Percentiles rank a stretch among this genome's conserved stretches.
Evolutionary conservation across 2,329 filamentous ascomycete genomes (phyloP).

Genomic region (Aurifilum marmelostoma): DNA sequence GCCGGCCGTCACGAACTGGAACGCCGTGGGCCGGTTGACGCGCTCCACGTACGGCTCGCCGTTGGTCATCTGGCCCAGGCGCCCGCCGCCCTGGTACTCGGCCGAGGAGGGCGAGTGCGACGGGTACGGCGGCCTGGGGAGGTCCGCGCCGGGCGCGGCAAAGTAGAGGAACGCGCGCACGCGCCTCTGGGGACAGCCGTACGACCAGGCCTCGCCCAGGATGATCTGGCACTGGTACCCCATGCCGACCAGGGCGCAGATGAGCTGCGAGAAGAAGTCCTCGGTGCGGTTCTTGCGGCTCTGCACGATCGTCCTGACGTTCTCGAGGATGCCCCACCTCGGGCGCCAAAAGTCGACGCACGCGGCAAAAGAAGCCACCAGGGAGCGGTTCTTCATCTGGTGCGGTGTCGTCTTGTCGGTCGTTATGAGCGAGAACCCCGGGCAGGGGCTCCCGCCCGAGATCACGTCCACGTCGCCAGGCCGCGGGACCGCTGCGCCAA

Average conservation of each 20-base stretch:
- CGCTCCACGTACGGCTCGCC: conserved; percentile 62
- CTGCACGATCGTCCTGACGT: conserved; percentile 69
- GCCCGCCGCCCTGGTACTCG: conserved; percentile 32
- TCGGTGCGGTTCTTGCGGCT: conserved; percentile 45
- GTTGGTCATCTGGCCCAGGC: conserved; percentile 63
- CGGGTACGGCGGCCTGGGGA: conserved; percentile 58
- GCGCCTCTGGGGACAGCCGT: conserved; percentile 67
- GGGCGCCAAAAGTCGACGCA: conserved; percentile 77
- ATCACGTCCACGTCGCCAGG: conserved; percentile 71
- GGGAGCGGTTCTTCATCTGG: conserved; percentile 72
- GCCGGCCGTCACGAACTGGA: conserved; percentile 56
- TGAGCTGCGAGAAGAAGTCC: conserved; percentile 73
- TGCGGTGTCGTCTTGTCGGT: conserved; percentile 53
- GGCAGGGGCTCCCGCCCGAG: conserved; percentile 75
- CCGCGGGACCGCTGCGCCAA: conserved; percentile 52
- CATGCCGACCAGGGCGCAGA: conserved; percentile 73
- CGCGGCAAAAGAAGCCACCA: conserved; percentile 76
- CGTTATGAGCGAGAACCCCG: conserved; percentile 73
- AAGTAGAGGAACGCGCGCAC: conserved; percentile 72
- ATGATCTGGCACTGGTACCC: conserved; percentile 76
- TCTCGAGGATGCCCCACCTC: conserved; percentile 76
- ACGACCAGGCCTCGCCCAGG: conserved; percentile 70
- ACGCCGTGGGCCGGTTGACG: conserved; percentile 57
- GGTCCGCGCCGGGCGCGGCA: conserved; percentile 65
- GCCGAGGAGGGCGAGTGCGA: conserved; percentile 64